A percentile compares a stretch with the other conserved stretches of the same genome.
Evolutionary conservation across 306 rosid genomes (phyloP).

Genomic region (Sicyos baderoa): DNA sequence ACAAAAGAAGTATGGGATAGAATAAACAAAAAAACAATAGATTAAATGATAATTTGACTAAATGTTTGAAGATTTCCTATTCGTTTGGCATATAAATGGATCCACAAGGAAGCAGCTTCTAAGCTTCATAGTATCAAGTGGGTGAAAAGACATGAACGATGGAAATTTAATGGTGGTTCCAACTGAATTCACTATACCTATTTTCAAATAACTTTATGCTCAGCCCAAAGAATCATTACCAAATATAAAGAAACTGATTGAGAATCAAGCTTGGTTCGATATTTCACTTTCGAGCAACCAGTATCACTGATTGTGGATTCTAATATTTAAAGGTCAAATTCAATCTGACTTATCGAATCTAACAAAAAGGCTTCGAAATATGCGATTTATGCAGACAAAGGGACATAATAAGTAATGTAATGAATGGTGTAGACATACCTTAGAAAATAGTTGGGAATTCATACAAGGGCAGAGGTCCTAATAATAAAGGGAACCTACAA

Average conservation of each 20-base stretch:
- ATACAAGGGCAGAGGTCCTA: slow-evolving; percentile 27
- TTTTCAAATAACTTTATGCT: neutral
- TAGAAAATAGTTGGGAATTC: slow-evolving; percentile 32
- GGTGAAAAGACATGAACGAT: neutral
- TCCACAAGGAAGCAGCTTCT: neutral
- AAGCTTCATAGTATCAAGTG: neutral
- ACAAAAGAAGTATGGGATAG: neutral
- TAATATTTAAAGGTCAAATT: neutral
- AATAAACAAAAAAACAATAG: neutral
- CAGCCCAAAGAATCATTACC: neutral
- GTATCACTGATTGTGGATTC: slow-evolving; percentile 12
- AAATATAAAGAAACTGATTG: neutral
- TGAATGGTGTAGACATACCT: slow-evolving; percentile 24
- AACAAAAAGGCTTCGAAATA: slow-evolving; percentile 6
- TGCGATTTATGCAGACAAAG: neutral
- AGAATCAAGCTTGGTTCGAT: neutral
- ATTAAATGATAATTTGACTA: neutral
- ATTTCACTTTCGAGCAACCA: neutral
- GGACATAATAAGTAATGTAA: neutral
- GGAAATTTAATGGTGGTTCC: slow-evolving; percentile 1
- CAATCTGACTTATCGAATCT: neutral
- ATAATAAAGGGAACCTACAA: slow-evolving; percentile 52
- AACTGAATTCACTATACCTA: neutral
- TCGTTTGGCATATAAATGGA: neutral
- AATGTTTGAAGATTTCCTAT: neutral